phyloP scores from a whole-genome alignment of 345 rosid species.

The Toxicodendron radicans region DNA sequence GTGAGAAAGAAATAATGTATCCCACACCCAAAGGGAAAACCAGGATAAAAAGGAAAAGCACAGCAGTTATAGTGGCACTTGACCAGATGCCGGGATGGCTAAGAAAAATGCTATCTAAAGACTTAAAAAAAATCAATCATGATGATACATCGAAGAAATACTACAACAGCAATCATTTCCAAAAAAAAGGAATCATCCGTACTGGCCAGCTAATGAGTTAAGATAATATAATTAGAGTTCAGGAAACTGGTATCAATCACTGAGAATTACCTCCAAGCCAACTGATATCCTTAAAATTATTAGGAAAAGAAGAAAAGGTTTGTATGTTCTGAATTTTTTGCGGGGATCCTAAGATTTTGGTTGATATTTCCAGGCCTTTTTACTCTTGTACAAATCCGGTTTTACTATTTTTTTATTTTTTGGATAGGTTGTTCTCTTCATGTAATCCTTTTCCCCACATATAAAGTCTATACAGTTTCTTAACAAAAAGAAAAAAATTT shows the following conservation, averaged over 20 bases:
- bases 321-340: background rate
- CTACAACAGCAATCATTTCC: background rate
- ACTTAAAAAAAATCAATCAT: background rate
- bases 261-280: constrained; percentile 14
- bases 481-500: too few relatives aligned
- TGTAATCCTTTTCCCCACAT: background rate
- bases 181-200: background rate
- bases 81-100: background rate
- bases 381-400: background rate
- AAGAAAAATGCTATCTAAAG: background rate
- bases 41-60: background rate
- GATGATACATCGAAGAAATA: background rate
- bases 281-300: constrained; percentile 9
- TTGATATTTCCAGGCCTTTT: background rate
- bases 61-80: background rate
- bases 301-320: background rate
- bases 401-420: too few relatives aligned
- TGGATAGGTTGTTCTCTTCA: background rate
- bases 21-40: background rate
- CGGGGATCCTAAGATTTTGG: background rate
- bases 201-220: background rate
- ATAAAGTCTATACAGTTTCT: too few relatives aligned
- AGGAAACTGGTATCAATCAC: background rate
- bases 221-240: background rate
- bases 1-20: background rate